Evolutionary conservation across 164 flowering plant genomes (phyloP).

Genomic region (Echeveria elegans): DNA sequence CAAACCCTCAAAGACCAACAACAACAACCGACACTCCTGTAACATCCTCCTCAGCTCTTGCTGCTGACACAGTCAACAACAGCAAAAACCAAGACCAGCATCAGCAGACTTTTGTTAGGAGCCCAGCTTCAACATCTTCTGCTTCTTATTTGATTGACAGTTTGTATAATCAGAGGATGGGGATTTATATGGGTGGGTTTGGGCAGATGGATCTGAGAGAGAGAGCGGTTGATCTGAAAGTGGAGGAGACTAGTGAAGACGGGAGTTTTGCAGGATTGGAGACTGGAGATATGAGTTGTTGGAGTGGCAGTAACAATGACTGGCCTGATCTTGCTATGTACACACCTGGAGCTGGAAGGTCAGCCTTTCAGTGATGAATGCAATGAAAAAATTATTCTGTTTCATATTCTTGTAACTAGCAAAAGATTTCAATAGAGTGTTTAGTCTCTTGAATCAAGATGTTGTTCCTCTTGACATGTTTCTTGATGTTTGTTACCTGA

Average conservation of each 20-base stretch:
- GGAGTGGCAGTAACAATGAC: constrained; percentile 31
- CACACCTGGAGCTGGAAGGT: constrained; percentile 49
- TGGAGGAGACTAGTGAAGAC: constrained; percentile 17
- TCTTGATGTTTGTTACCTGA: no score
- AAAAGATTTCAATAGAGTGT: not conserved
- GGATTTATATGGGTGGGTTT: constrained; percentile 11
- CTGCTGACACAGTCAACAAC: not conserved
- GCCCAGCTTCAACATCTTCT: not conserved
- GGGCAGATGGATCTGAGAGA: constrained; percentile 6
- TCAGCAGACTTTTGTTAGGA: not conserved
- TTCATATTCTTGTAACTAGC: not conserved
- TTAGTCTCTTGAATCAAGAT: no score
- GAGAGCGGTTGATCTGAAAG: constrained; percentile 22
- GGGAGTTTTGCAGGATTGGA: constrained; percentile 25
- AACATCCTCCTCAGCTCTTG: not conserved
- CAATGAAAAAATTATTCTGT: not conserved
- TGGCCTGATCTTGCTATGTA: constrained; percentile 77
- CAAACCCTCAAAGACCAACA: not conserved
- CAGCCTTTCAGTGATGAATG: not conserved
- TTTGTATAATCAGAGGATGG: constrained; percentile 19
- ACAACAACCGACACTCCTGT: not conserved
- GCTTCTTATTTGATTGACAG: constrained; percentile 22
- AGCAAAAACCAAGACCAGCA: not conserved
- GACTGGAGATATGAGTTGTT: constrained; percentile 28
- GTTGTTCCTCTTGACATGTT: no score